These are phyloP conservation scores for Annulohypoxylon maeteangense DNA, from an alignment of 495 filamentous ascomycete genomes.

Conservation along the genomic window DNA sequence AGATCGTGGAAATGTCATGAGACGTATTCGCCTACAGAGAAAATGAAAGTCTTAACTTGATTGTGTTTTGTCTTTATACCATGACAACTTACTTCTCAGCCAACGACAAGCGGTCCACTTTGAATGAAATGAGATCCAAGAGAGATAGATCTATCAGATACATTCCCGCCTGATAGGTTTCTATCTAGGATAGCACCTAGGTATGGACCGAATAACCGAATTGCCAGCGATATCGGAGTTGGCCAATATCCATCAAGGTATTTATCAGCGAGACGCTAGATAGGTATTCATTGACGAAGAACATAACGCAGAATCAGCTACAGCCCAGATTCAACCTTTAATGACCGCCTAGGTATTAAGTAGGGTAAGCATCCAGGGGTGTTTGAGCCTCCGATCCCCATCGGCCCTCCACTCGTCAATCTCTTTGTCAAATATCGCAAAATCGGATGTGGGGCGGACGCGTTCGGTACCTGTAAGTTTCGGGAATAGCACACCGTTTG, in stretches of 20 bases:
- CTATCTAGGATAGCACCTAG: not conserved
- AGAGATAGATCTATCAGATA: not conserved
- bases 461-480: not conserved
- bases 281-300: not conserved
- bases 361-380: not conserved
- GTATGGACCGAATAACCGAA: constrained; percentile 8
- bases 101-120: not conserved
- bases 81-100: not conserved
- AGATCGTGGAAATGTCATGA: constrained; percentile 36
- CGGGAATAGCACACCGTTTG: constrained; percentile 21
- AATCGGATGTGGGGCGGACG: constrained; percentile 11
- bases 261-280: not conserved
- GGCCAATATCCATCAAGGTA: not conserved
- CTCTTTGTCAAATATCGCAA: not conserved
- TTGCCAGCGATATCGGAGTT: constrained; percentile 28
- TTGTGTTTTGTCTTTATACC: not conserved
- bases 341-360: not conserved
- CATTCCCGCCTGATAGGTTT: too few relatives aligned
- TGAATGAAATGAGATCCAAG: not conserved
- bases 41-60: not conserved
- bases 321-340: not conserved
- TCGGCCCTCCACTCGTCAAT: not conserved
- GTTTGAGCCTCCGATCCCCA: not conserved
- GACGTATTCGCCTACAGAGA: constrained; percentile 25
- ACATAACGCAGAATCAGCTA: not conserved